phyloP scores from a whole-genome alignment of 306 rosid genomes.

The Vigna hirtella region DNA sequence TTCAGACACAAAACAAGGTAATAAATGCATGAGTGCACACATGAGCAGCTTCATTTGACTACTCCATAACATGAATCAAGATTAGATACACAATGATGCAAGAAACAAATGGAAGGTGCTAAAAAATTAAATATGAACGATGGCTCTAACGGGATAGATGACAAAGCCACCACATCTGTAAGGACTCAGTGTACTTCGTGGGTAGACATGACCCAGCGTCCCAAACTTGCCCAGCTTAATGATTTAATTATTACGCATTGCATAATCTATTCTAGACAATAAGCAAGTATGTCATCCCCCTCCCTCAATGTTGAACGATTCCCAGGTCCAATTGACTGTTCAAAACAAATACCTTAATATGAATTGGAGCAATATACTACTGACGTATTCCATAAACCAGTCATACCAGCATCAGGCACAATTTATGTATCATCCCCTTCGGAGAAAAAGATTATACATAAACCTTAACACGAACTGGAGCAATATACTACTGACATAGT shows the following conservation, averaged over 20 bases:
- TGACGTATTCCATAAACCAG: no score
- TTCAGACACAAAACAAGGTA: conserved; percentile 26
- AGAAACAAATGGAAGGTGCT: conserved; percentile 6
- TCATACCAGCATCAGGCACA: no score
- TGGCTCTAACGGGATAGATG: neutral
- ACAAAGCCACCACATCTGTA: neutral
- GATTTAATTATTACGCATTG: neutral
- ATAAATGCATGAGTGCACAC: neutral
- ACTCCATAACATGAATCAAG: neutral
- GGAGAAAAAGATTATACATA: no score
- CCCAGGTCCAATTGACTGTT: conserved; percentile 17
- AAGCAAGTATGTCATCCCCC: conserved; percentile 5
- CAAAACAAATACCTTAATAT: conserved; percentile 19
- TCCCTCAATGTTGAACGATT: conserved; percentile 14
- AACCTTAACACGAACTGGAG: no score
- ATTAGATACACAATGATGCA: conserved; percentile 31
- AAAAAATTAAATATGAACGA: neutral
- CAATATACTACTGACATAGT: neutral
- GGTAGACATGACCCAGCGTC: neutral
- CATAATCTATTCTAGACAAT: neutral
- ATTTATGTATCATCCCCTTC: no score
- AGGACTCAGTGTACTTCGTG: neutral
- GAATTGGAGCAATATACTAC: neutral
- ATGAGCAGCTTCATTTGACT: conserved; percentile 15
- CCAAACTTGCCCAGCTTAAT: neutral